These are phyloP conservation scores for Hyaloraphidium curvatum DNA, from an alignment of 192 early-diverging fungal genomes.

Conservation along the genomic window DNA sequence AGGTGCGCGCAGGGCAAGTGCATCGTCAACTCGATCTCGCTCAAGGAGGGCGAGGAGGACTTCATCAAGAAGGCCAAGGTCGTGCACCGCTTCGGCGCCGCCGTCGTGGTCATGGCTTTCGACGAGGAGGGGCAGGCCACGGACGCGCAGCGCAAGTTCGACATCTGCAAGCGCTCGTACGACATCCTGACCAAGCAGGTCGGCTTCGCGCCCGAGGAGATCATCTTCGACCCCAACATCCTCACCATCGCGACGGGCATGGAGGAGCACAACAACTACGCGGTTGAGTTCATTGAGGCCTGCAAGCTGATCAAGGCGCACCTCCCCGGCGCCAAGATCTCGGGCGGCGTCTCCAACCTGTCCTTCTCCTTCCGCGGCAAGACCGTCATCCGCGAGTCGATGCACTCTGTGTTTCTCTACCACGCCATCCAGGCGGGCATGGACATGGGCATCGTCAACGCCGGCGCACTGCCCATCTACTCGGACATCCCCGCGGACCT, in stretches of 20 bases:
- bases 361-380: slow-evolving; percentile 96
- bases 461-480: slow-evolving; percentile 87
- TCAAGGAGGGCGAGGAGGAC: slow-evolving; percentile 87
- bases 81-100: slow-evolving; percentile 78
- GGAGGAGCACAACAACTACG: slow-evolving; percentile 96
- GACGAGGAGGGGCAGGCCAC: slow-evolving; percentile 89
- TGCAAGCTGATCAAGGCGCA: slow-evolving; percentile 51
- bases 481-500: slow-evolving; percentile 92
- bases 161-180: slow-evolving; percentile 80
- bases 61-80: slow-evolving; percentile 80
- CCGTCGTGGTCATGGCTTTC: slow-evolving; percentile 93
- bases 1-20: slow-evolving; percentile 95
- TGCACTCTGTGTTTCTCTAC: slow-evolving; percentile 90
- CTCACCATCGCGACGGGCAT: slow-evolving; percentile 89
- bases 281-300: slow-evolving; percentile 78
- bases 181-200: slow-evolving; percentile 65
- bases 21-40: slow-evolving; percentile 89
- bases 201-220: slow-evolving; percentile 69
- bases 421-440: slow-evolving; percentile 67
- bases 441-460: slow-evolving; percentile 98
- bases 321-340: slow-evolving; percentile 78
- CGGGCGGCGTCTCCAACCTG: slow-evolving; percentile 91
- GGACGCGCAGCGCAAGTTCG: slow-evolving; percentile 61
- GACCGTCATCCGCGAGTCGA: slow-evolving; percentile 75
- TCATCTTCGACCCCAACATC: slow-evolving; percentile 84